Percentiles rank a stretch among this genome's conserved stretches.
Conservation (phyloP, 805 yeast genomes). For the Metschnikowia koreensis region DNA sequence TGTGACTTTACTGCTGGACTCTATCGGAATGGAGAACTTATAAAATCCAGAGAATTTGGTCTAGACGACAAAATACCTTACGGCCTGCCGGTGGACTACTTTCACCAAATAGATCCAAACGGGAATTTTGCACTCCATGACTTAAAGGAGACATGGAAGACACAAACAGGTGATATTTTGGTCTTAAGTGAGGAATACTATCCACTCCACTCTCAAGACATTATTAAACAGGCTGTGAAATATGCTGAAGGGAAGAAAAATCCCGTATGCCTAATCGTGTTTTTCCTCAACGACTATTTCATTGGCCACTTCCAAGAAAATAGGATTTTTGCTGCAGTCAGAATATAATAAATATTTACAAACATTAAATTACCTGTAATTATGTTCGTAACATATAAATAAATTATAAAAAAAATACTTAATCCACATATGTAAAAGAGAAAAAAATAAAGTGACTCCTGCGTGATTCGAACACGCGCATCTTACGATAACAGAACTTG, state of each 20-base stretch:
- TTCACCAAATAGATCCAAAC: neutral
- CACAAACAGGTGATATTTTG: neutral
- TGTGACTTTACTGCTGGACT: neutral
- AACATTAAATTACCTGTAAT: neutral
- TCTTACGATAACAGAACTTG: neutral
- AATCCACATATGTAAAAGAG: neutral
- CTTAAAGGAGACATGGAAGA: neutral
- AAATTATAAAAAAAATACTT: too few relatives aligned
- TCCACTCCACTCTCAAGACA: neutral
- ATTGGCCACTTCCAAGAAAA: neutral
- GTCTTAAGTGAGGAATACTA: neutral
- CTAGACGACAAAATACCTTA: neutral
- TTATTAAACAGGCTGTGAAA: neutral
- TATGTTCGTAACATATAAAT: too few relatives aligned
- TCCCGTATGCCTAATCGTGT: neutral
- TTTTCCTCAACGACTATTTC: neutral
- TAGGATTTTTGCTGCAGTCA: neutral
- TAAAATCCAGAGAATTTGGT: neutral
- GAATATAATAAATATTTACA: neutral
- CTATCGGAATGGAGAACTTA: neutral
- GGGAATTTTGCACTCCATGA: neutral
- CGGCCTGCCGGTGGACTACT: neutral
- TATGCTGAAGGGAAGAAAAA: neutral
- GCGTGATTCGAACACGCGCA: neutral
- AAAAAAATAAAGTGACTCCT: neutral